Evolutionary conservation across 805 yeast species (phyloP), one percentile per base, ranked within the genome.

Genomic region (Cyberlindnera mississippiensis): DNA sequence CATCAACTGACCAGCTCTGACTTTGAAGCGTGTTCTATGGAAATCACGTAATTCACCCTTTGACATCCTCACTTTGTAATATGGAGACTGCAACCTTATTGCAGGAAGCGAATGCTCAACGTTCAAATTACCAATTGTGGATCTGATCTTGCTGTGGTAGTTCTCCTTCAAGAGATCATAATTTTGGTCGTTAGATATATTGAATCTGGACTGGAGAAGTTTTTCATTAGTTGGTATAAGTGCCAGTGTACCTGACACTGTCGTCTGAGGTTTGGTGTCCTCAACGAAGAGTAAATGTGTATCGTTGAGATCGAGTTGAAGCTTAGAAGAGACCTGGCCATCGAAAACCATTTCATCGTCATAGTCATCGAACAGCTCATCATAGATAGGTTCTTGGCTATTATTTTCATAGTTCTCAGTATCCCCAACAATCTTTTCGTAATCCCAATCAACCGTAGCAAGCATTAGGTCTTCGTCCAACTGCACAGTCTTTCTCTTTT

Each of bases 21-120:
- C 79, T 30, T 71, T 70, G 58, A 93, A 87, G 32, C 71, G 71
- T 1, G 90, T 84, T 48, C 96, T 74, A 57, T 91, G 98, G 68
- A 83, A 85, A 17, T 79, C 72, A 44, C 99, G 73, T 28, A 83
- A 69, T 51, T 84, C 85, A 6, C 73, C 72, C 50, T 80, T 79
- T 6, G 83, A 67, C 28, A 88, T 65, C 46, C 72, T 77, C 22
- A 90, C 96, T 56, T 84, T 86, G 65, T 88, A 93, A 63, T 78
- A 89, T 3, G 99, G 99, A 0, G 89, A 76, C 64, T 93, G 99
- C 37, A 93, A 69, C 37, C 93, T 72, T 20, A 79, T 57, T 0
- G 99, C 97, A 1, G 96, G 96, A 53, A 80, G 72, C 0, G 97
- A 78, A 61, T 93, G 99, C 56, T 93, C 98, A 48, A 93, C 89